These are phyloP conservation scores for Fusarium albidum DNA, from an alignment of 2,329 filamentous ascomycete genomes.

Conservation along the genomic window DNA sequence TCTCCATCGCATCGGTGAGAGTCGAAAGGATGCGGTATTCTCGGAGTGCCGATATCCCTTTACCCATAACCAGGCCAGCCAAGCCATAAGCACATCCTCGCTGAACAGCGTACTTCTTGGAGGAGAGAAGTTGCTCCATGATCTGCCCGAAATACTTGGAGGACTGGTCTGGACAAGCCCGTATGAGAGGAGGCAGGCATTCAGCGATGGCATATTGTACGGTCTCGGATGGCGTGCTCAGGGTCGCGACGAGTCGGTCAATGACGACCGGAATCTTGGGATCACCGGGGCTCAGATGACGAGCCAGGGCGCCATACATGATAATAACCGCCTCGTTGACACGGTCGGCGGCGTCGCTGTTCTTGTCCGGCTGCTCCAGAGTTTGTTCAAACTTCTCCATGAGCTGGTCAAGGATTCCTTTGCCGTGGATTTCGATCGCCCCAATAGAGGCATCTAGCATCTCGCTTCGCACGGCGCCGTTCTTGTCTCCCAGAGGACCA, in stretches of 20 bases:
- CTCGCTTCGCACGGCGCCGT: slow-evolving; percentile 78
- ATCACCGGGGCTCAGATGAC: slow-evolving; percentile 87
- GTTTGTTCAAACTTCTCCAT: slow-evolving; percentile 93
- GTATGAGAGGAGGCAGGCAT: slow-evolving; percentile 90
- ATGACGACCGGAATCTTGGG: slow-evolving; percentile 87
- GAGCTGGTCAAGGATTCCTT: slow-evolving; percentile 82
- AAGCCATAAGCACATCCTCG: slow-evolving; percentile 95
- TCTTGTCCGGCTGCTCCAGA: slow-evolving; percentile 84
- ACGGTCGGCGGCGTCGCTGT: slow-evolving; percentile 81
- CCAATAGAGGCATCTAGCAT: slow-evolving; percentile 91
- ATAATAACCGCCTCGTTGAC: slow-evolving; percentile 98
- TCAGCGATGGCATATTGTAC: slow-evolving; percentile 97
- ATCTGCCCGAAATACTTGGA: slow-evolving; percentile 83
- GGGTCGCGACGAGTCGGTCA: slow-evolving; percentile 81
- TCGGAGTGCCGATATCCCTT: slow-evolving; percentile 80
- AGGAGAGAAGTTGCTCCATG: slow-evolving; percentile 81
- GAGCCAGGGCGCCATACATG: slow-evolving; percentile 92
- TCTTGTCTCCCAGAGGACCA: slow-evolving; percentile 87
- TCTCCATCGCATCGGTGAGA: slow-evolving; percentile 84
- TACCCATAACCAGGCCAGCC: slow-evolving; percentile 88
- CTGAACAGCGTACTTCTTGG: slow-evolving; percentile 91
- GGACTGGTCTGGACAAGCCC: slow-evolving; percentile 79
- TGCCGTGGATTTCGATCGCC: slow-evolving; percentile 83
- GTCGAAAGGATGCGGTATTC: slow-evolving; percentile 88
- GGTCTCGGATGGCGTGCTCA: slow-evolving; percentile 94